Base-by-base conservation (phyloP, 192 early-diverging fungal species). In the Umbelopsis sp. region DNA sequence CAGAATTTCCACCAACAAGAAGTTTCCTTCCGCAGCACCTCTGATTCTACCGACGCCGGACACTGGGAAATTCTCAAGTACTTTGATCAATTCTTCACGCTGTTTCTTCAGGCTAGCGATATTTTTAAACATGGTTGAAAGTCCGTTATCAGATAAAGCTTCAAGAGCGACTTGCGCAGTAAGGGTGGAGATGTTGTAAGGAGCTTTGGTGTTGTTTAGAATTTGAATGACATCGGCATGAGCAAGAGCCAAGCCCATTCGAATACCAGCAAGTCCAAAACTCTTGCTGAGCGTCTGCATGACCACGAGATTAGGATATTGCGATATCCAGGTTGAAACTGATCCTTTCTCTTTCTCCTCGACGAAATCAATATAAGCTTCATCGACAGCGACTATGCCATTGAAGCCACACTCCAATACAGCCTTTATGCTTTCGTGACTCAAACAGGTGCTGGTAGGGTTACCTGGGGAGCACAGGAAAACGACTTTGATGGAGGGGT, bases 381-480 rank as follows among this genome's bases (percentile, higher is more conserved):
- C 98, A 84, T 99, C 98, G 1, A 99, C 90, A 12, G 93, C 92
- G 4, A 99, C 95, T n/a, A 99, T 72, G 4, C 97, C 97, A 21
- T 84, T 84, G 78, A 85, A 95, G 47, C 82, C 84, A 45, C 83
- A 84, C 22, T 92, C 86, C 8, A 97, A 78, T 7, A 97, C 75
- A 18, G 78, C 71, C 33, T 76, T 66, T 45, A 97, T 90, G 50
- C 91, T 92, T 12, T 82, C 83, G 66, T 91, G 84, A 30, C 71
- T 70, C 53, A 99, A 80, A 15, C 82, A 76, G 18, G 96, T 96
- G 37, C 95, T 95, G 0, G 98, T 99, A 15, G 98, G 98, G 80
- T 99, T 99, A 69, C 98, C 98, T 25, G 98, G 98, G 23, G 95
- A 97, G 80, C 98, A 99, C 68, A 99, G 85, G 80, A 97, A 96